phyloP scores from a whole-genome alignment of 345 rosid species.

The Firmiana major region DNA sequence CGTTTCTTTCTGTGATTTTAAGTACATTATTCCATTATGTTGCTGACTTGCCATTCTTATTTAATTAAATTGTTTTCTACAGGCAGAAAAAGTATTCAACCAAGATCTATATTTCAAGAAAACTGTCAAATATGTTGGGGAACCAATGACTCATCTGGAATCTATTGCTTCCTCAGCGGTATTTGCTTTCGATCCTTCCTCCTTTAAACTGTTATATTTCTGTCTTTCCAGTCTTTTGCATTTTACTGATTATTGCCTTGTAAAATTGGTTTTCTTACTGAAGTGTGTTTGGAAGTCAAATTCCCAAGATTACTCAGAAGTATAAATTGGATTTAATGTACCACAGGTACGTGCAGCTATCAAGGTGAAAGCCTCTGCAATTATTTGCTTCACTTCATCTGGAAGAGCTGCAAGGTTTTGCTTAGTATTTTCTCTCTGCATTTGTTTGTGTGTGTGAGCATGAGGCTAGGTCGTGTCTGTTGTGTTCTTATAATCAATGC shows the following conservation, averaged over 20 bases:
- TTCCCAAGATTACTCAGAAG: neutral
- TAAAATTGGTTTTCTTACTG: neutral
- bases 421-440: neutral
- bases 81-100: constrained; percentile 98
- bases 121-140: constrained; percentile 88
- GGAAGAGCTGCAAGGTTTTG: constrained; percentile 78
- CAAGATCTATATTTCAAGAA: constrained; percentile 88
- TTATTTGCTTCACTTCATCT: constrained; percentile 75
- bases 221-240: no score
- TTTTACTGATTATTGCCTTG: neutral
- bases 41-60: neutral
- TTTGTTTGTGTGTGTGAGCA: neutral
- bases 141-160: constrained; percentile 95
- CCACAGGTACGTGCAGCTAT: constrained; percentile 74
- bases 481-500: neutral
- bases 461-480: neutral
- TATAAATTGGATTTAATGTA: constrained; percentile 1
- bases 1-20: neutral
- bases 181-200: constrained; percentile 19
- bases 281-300: neutral
- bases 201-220: neutral
- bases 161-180: constrained; percentile 98
- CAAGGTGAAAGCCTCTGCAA: constrained; percentile 72
- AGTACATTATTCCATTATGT: neutral
- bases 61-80: constrained; percentile 17